Evolutionary conservation across 164 flowering plant species (phyloP).

Genomic region (Umbilicus rupestris): DNA sequence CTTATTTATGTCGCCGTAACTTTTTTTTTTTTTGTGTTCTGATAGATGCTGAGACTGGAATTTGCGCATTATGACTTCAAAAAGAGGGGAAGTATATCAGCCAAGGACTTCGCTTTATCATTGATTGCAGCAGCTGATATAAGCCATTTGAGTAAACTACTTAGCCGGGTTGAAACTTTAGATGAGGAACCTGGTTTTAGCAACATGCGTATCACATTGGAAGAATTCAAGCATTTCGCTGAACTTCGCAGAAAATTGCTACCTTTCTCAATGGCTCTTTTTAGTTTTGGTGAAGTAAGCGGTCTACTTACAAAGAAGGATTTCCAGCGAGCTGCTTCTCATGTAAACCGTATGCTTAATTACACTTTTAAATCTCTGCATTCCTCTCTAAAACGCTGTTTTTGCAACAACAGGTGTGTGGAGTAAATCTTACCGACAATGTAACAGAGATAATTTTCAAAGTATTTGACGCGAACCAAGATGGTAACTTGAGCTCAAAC

Average conservation of each 20-base stretch:
- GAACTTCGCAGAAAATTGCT: conserved; percentile 53
- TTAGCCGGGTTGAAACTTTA: conserved; percentile 60
- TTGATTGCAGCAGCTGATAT: conserved; percentile 95
- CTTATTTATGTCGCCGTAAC: not conserved
- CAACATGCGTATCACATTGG: conserved; percentile 43
- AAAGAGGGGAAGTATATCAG: conserved; percentile 59
- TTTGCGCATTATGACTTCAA: conserved; percentile 85
- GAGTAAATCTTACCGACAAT: conserved; percentile 44
- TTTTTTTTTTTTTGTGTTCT: conserved; percentile 2
- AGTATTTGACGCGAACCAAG: conserved; percentile 63
- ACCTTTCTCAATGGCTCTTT: conserved; percentile 72
- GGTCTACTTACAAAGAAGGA: conserved; percentile 62
- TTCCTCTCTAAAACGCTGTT: conserved; percentile 2
- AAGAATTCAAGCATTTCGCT: conserved; percentile 77
- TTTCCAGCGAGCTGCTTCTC: conserved; percentile 78
- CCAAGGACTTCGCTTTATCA: conserved; percentile 86
- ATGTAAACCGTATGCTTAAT: conserved; percentile 31
- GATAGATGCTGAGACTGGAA: conserved; percentile 70
- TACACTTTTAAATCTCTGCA: not conserved
- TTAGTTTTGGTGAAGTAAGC: conserved; percentile 68
- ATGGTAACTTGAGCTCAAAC: conserved; percentile 59
- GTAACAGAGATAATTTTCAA: conserved; percentile 69
- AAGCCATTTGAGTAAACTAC: conserved; percentile 49
- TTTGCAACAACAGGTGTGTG: conserved; percentile 57
- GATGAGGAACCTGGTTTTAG: conserved; percentile 34